A percentile compares a stretch with the other conserved stretches of the same genome.
These are phyloP conservation scores for Emydomyces testavorans DNA, from an alignment of 2,329 filamentous ascomycete genomes.

Conservation along the genomic window DNA sequence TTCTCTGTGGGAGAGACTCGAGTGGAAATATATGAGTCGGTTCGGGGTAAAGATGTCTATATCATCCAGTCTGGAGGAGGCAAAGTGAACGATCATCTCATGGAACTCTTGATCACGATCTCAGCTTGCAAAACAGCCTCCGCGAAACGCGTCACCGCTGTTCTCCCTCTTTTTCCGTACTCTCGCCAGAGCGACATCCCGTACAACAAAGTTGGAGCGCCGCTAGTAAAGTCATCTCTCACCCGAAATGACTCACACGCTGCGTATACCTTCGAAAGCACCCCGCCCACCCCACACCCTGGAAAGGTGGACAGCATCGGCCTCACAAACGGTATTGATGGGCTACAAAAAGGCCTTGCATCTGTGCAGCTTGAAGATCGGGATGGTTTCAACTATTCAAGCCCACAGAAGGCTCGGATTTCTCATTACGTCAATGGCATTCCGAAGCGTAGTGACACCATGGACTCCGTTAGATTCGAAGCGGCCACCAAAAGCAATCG, in stretches of 20 bases:
- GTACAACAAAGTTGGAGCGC: conserved; percentile 90
- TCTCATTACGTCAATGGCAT: conserved; percentile 31
- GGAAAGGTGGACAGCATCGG: conserved; percentile 56
- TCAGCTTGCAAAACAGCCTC: conserved; percentile 96
- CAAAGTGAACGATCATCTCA: conserved; percentile 88
- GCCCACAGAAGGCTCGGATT: conserved; percentile 34
- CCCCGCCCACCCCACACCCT: conserved; percentile 72
- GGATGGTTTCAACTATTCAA: conserved; percentile 25
- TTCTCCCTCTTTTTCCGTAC: conserved; percentile 92
- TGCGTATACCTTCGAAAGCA: conserved; percentile 75
- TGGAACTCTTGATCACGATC: conserved; percentile 95
- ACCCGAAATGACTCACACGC: conserved; percentile 41
- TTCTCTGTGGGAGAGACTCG: conserved; percentile 93
- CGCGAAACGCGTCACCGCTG: conserved; percentile 82
- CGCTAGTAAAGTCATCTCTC: conserved; percentile 58
- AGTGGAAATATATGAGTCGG: conserved; percentile 91
- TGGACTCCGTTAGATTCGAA: conserved; percentile 30
- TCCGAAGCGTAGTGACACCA: conserved; percentile 28
- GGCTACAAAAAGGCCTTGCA: conserved; percentile 60
- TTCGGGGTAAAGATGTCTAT: conserved; percentile 96
- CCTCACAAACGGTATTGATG: conserved; percentile 55
- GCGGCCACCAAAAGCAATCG: conserved; percentile 16
- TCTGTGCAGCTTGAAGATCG: conserved; percentile 51
- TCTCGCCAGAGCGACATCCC: conserved; percentile 91
- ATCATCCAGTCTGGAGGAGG: conserved; percentile 92